Conservation (phyloP, 2,329 filamentous ascomycete species). For the Trichothecium sympodiale region DNA sequence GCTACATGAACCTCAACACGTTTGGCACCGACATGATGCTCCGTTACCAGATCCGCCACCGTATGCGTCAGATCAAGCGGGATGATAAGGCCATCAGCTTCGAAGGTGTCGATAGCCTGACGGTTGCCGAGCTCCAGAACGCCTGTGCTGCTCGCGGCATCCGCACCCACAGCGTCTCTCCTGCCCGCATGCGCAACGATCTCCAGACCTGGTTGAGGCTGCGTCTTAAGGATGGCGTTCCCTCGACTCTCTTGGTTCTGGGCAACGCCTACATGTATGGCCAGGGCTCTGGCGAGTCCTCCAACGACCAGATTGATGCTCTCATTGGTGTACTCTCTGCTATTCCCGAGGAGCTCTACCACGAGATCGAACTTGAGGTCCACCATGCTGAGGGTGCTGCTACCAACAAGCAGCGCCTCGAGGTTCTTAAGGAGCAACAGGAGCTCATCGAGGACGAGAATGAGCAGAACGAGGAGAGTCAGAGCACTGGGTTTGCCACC, state of each 20-base stretch:
- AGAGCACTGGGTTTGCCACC: constrained; percentile 60
- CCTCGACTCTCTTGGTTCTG: constrained; percentile 86
- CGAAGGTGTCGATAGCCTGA: constrained; percentile 86
- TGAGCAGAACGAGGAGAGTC: constrained; percentile 74
- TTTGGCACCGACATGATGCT: constrained; percentile 98
- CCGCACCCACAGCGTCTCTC: constrained; percentile 83
- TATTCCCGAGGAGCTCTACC: constrained; percentile 96
- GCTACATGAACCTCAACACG: constrained; percentile 94
- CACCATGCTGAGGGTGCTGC: constrained; percentile 93
- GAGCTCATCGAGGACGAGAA: constrained; percentile 97
- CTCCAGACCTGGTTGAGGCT: constrained; percentile 91
- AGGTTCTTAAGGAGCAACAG: constrained; percentile 96
- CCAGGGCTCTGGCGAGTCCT: constrained; percentile 77
- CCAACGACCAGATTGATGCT: constrained; percentile 74
- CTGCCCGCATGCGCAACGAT: constrained; percentile 77
- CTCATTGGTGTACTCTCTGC: constrained; percentile 84
- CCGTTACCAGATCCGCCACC: constrained; percentile 90
- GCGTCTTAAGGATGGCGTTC: constrained; percentile 86
- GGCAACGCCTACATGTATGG: constrained; percentile 98
- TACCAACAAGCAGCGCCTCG: constrained; percentile 96
- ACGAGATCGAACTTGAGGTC: constrained; percentile 97
- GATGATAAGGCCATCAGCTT: constrained; percentile 91
- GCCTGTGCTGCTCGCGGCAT: constrained; percentile 88
- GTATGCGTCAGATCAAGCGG: constrained; percentile 98
- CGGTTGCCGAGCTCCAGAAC: constrained; percentile 85